Base-by-base conservation (phyloP, 768 basidiomycete species). In the Cystoderma amianthinum region DNA sequence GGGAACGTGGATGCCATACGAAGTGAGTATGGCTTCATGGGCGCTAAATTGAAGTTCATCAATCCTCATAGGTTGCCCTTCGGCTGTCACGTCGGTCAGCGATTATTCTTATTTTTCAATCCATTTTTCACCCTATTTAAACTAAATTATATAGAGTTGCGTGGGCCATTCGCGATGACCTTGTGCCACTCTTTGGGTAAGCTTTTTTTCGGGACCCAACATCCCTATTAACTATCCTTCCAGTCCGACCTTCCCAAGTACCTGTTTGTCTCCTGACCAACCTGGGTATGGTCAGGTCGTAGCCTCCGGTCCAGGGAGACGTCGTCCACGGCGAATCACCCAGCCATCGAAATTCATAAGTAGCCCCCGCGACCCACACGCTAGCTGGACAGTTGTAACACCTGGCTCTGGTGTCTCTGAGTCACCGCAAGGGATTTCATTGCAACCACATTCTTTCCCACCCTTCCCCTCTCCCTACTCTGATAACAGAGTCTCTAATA, bases 1-100 rank as follows among this genome's bases (percentile, higher is more conserved):
- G 55, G 90, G 90, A 22, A 91, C 90, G 16, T 93, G 90, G 90
- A 86, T 92, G 81, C 89, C 89, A 23, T 92, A 85, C 61, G 89
- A 88, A 70, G 84, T 85, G 50, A 46, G 73, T 16, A 15, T 36
- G 12, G 7, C 5, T 16, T 13, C 30, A 25, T 30, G 41, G 48
- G 16, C 41, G 16, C 9, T n/a, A n/a, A n/a, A n/a, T n/a, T 10
- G 9, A 52, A 22, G 28, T 20, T 22, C 46, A 35, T 22, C n/a
- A 44, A 16, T 41, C 28, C 40, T 20, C 39, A 46, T 51, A 92
- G 83, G 82, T 88, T 42, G 88, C 89, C 10, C 72, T 89, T 43
- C 75, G 80, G 42, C 64, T 91, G 32, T 82, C 88, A 44, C 76
- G 89, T 54, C 77, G 88, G 87, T 90, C 42, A 20, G 43, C 36